A percentile compares a stretch with the other conserved stretches of the same genome.
Conservation (phyloP, 2,329 filamentous ascomycete species). For the Cladobotryum protrusum region DNA sequence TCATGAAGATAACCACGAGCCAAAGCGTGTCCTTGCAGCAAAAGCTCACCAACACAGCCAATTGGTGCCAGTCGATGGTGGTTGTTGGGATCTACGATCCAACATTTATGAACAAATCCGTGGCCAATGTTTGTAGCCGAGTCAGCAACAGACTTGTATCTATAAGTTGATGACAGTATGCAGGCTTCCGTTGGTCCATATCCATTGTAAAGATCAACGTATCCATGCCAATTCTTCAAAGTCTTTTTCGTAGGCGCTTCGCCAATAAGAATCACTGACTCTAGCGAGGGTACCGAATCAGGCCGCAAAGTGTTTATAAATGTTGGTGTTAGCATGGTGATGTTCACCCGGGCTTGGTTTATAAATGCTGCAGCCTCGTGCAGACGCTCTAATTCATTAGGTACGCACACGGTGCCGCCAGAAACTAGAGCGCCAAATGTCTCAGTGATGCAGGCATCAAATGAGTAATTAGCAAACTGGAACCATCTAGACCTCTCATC, state of each 20-base stretch:
- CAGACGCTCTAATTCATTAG: conserved; percentile 8
- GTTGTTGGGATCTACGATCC: conserved; percentile 6
- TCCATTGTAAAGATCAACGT: neutral
- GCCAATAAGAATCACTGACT: neutral
- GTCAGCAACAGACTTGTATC: neutral
- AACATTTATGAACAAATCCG: neutral
- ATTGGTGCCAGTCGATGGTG: neutral
- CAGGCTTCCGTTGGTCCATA: conserved; percentile 9
- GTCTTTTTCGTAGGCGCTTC: conserved; percentile 6
- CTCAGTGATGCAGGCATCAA: conserved; percentile 11
- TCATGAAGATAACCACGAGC: neutral
- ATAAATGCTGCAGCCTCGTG: conserved; percentile 1
- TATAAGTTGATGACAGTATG: neutral
- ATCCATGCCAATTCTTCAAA: conserved; percentile 3
- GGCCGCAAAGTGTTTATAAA: neutral
- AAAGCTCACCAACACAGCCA: conserved; percentile 2
- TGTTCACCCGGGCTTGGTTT: neutral
- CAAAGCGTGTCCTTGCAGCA: conserved; percentile 1
- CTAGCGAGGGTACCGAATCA: neutral
- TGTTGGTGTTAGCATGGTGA: conserved; percentile 3
- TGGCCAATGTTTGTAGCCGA: conserved; percentile 1
- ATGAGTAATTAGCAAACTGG: conserved; percentile 13
- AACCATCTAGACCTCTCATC: neutral
- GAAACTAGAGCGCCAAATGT: conserved; percentile 4
- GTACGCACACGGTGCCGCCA: conserved; percentile 12